Evolutionary conservation across 805 yeast genomes (phyloP).

Genomic region (Helenozyma baotianmanensis): DNA sequence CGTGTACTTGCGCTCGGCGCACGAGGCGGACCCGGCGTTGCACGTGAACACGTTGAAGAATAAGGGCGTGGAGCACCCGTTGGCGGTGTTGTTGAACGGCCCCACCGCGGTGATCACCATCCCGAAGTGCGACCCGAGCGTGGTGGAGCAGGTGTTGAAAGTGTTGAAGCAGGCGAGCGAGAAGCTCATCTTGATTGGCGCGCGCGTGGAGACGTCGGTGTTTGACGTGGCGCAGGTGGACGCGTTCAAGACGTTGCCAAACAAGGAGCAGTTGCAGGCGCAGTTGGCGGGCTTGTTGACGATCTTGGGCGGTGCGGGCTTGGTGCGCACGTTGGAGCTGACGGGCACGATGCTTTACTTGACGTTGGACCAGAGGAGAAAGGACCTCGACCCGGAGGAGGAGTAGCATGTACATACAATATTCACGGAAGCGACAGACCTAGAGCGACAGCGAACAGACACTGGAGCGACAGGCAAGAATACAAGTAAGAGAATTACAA

Average conservation of each 20-base stretch:
- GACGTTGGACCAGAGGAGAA: slow-evolving; percentile 63
- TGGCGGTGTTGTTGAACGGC: slow-evolving; percentile 67
- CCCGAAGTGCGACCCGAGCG: slow-evolving; percentile 63
- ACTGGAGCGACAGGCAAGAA: too few species aligned
- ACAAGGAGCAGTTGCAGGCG: slow-evolving; percentile 65
- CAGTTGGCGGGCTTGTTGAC: slow-evolving; percentile 82
- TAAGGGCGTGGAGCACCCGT: slow-evolving; percentile 54
- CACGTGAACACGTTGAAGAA: slow-evolving; percentile 44
- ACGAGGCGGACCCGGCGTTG: slow-evolving; percentile 71
- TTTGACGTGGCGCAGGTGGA: slow-evolving; percentile 50
- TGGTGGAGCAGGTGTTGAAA: slow-evolving; percentile 58
- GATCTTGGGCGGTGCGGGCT: slow-evolving; percentile 83
- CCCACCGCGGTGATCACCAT: slow-evolving; percentile 80
- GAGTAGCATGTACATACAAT: too few species aligned
- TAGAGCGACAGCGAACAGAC: too few species aligned
- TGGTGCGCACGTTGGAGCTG: slow-evolving; percentile 74
- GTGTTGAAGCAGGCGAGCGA: slow-evolving; percentile 62
- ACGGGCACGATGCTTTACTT: slow-evolving; percentile 65
- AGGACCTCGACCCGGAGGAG: slow-evolving; percentile 26
- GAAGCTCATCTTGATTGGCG: slow-evolving; percentile 78
- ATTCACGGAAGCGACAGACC: too few species aligned
- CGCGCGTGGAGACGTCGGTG: slow-evolving; percentile 63
- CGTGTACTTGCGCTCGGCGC: slow-evolving; percentile 69
- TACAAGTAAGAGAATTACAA: too few species aligned
- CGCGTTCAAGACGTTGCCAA: slow-evolving; percentile 69